phyloP scores from a whole-genome alignment of 768 basidiomycete genomes.

The Termitomyces sp. region DNA sequence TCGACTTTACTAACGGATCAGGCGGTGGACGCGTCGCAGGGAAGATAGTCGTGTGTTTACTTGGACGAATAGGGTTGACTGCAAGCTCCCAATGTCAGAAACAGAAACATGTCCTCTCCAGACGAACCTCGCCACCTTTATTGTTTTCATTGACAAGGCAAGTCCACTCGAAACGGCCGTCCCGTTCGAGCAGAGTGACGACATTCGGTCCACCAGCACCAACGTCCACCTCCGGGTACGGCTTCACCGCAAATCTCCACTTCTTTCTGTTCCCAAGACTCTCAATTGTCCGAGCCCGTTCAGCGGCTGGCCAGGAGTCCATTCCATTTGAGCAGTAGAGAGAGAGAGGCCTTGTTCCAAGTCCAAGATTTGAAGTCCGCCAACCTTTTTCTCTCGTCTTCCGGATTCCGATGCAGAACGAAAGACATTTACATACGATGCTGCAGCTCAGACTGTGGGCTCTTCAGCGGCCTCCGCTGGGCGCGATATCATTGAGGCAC shows the following conservation, averaged over 20 bases:
- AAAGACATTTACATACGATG: slow-evolving; percentile 1
- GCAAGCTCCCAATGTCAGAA: neutral
- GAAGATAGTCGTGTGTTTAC: slow-evolving; percentile 39
- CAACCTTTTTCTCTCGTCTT: slow-evolving; percentile 4
- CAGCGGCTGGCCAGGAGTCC: slow-evolving; percentile 66
- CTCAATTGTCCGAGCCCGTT: slow-evolving; percentile 22
- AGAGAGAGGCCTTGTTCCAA: neutral
- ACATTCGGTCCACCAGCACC: slow-evolving; percentile 45
- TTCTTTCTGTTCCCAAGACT: slow-evolving; percentile 19
- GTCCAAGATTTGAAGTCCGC: slow-evolving; percentile 19
- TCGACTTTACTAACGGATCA: slow-evolving; percentile 21
- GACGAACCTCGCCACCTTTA: slow-evolving; percentile 14
- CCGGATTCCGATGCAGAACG: neutral
- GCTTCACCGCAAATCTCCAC: slow-evolving; percentile 18
- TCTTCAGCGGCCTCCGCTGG: slow-evolving; percentile 30
- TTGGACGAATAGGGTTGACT: slow-evolving; percentile 16
- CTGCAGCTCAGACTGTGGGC: slow-evolving; percentile 52
- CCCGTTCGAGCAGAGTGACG: slow-evolving; percentile 42
- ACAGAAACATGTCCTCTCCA: slow-evolving; percentile 6
- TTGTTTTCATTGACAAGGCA: slow-evolving; percentile 26
- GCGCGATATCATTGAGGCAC: slow-evolving; percentile 24
- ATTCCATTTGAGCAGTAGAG: slow-evolving; percentile 46
- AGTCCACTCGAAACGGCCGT: slow-evolving; percentile 48
- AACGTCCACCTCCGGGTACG: slow-evolving; percentile 48
- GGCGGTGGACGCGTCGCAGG: slow-evolving; percentile 47